Percentiles rank a stretch among this genome's conserved stretches.
phyloP scores from a whole-genome alignment of 2,329 filamentous ascomycete species.

The Didymellaceae sp. region DNA sequence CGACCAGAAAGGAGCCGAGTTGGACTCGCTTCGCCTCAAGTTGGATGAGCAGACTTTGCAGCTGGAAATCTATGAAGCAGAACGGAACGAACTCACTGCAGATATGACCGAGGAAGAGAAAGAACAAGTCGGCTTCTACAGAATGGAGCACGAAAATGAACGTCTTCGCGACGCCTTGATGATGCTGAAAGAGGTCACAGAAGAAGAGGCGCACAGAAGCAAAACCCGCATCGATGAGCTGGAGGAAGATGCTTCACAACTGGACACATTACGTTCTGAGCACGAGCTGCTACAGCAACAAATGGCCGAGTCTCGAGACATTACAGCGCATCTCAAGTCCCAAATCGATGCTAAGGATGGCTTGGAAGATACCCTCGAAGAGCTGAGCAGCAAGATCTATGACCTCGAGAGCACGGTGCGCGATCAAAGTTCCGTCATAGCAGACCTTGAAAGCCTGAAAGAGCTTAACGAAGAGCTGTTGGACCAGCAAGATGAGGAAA shows the following conservation, averaged over 20 bases:
- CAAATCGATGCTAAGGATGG: constrained; percentile 89
- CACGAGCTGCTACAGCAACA: constrained; percentile 75
- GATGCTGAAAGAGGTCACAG: constrained; percentile 82
- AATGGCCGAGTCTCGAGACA: constrained; percentile 72
- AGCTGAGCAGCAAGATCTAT: constrained; percentile 87
- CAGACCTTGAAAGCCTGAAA: constrained; percentile 86
- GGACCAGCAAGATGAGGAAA: constrained; percentile 88
- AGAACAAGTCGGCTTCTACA: constrained; percentile 84
- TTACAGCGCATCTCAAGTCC: constrained; percentile 84
- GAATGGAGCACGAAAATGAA: constrained; percentile 90
- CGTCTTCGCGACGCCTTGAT: constrained; percentile 84
- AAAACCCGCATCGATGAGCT: constrained; percentile 57
- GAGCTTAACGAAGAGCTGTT: constrained; percentile 96
- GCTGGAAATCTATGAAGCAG: constrained; percentile 82
- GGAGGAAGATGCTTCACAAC: constrained; percentile 37
- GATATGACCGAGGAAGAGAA: constrained; percentile 90
- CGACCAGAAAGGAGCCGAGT: constrained; percentile 79
- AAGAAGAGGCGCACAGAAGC: constrained; percentile 82
- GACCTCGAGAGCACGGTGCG: constrained; percentile 81
- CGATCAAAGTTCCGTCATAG: constrained; percentile 79
- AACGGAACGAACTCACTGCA: constrained; percentile 82
- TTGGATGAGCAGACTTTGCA: constrained; percentile 87
- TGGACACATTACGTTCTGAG: constrained; percentile 60
- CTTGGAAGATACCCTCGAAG: constrained; percentile 92
- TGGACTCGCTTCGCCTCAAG: constrained; percentile 76